phyloP scores from a whole-genome alignment of 2,329 filamentous ascomycete species.

The Cladosporium phlei region DNA sequence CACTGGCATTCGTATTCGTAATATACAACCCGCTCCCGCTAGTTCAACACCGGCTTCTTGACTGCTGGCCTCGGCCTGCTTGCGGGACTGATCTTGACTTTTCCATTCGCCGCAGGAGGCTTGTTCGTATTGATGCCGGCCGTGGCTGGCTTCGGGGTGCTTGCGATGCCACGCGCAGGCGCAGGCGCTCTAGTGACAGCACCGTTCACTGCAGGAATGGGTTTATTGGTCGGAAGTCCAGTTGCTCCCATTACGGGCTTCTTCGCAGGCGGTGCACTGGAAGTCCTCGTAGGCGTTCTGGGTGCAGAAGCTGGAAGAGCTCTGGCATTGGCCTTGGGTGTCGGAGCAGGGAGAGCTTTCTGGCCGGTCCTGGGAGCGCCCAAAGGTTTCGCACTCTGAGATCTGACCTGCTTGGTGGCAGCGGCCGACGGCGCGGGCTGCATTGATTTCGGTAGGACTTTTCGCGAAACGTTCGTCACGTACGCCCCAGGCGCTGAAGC shows the following conservation, averaged over 20 bases:
- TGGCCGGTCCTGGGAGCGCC: slow-evolving; percentile 7
- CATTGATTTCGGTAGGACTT: not conserved
- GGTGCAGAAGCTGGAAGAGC: too few species aligned
- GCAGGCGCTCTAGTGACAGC: not conserved
- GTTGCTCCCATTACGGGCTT: not conserved
- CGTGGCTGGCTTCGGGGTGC: slow-evolving; percentile 10
- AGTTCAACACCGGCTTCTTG: slow-evolving; percentile 9
- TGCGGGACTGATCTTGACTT: slow-evolving; percentile 19
- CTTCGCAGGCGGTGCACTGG: not conserved
- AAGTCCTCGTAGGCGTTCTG: too few species aligned
- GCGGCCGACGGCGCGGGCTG: slow-evolving; percentile 5
- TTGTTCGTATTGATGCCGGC: slow-evolving; percentile 10
- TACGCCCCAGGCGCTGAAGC: slow-evolving; percentile 9
- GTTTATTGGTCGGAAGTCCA: not conserved
- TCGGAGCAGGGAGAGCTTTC: slow-evolving; percentile 16
- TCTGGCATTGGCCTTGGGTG: not conserved
- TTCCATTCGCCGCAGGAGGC: slow-evolving; percentile 4
- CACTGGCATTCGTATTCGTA: not conserved
- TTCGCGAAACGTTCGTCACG: slow-evolving; percentile 12
- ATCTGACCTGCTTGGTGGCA: slow-evolving; percentile 8
- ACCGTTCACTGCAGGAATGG: slow-evolving; percentile 1
- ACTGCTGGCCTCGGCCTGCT: slow-evolving; percentile 16
- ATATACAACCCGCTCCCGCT: not conserved
- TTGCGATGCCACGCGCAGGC: not conserved
- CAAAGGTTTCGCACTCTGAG: not conserved